Base-by-base conservation (phyloP, 2,329 filamentous ascomycete genomes). In the Stemphylium vesicarium region DNA sequence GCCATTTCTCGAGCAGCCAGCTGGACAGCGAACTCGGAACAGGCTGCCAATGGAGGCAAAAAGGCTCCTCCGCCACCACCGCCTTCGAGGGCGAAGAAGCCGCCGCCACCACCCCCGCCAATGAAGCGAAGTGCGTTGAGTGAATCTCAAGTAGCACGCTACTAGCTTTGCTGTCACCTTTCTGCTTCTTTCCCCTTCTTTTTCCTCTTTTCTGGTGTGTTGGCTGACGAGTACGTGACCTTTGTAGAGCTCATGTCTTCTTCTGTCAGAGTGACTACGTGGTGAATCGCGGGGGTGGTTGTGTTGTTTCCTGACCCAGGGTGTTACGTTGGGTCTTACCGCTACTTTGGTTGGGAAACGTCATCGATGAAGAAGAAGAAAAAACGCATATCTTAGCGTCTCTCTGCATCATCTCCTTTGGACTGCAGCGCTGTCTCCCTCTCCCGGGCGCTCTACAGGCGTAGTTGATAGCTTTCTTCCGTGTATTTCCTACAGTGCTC, bases 21-120 rank as follows among this genome's bases (percentile, higher is more conserved):
- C 66, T 81, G 80, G 65, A 78, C 77, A 15, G 77, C 37, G 12
- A 37, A 76, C 13, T 59, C 64, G 18, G 72, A 69, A 6, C 56
- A 63, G 48, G 65, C 60, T 47, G 56, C 54, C 8, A 63, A 59
- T 41, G 74, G 9, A 2, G 26, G 67, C 50, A 83, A 82, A 71
- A 86, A 84, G 73, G 81, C 80, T 39, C 71, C 73, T 36, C 73
- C 73, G 16, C 84, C 85, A 41, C 86, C 87, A 16, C 86, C 87
- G 24, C 87, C 86, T 20, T 83, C 82, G 18, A 78, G 86, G 67
- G 77, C 83, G 32, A 89, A 88, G 80, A 89, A 89, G 73, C 85
- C 86, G 11, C 82, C 84, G 18, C 85, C 86, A 56, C 85, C 85
- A 33, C 86, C 85, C 18, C 85, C 84, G 10, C 86, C 87, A 18